phyloP scores from a whole-genome alignment of 2,329 filamentous ascomycete genomes.

The Aspergillus versicolor region DNA sequence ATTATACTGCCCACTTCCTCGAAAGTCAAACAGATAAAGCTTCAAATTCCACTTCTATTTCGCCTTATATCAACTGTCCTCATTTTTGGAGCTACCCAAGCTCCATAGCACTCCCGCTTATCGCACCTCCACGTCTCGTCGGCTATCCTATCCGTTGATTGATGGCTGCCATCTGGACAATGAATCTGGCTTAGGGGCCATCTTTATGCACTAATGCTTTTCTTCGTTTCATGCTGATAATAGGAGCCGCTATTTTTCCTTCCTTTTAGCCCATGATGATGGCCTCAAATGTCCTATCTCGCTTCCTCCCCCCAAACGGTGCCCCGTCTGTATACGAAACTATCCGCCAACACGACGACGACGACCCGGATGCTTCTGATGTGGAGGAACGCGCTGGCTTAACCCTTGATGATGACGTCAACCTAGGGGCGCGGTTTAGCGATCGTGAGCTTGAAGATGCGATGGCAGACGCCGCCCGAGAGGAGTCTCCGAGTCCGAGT shows the following conservation, averaged over 20 bases:
- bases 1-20: not conserved
- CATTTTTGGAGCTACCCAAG: not conserved
- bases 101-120: not conserved
- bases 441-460: slow-evolving; percentile 59
- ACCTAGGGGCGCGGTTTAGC: slow-evolving; percentile 51
- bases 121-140: not conserved
- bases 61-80: not conserved
- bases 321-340: slow-evolving; percentile 50
- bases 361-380: slow-evolving; percentile 46
- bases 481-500: slow-evolving; percentile 48
- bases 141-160: slow-evolving; percentile 10
- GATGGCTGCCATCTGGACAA: slow-evolving; percentile 15
- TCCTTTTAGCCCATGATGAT: slow-evolving; percentile 34
- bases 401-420: slow-evolving; percentile 50
- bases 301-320: slow-evolving; percentile 49
- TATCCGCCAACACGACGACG: slow-evolving; percentile 47
- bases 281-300: slow-evolving; percentile 43
- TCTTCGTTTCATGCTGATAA: slow-evolving; percentile 1
- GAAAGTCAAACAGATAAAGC: not conserved
- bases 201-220: slow-evolving; percentile 15
- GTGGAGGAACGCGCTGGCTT: slow-evolving; percentile 48
- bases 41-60: not conserved
- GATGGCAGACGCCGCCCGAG: slow-evolving; percentile 52
- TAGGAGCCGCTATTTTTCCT: slow-evolving; percentile 2
- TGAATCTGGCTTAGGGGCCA: slow-evolving; percentile 11